Conservation (phyloP, 1,139 yeast genomes). For the Pichia norvegensis region DNA sequence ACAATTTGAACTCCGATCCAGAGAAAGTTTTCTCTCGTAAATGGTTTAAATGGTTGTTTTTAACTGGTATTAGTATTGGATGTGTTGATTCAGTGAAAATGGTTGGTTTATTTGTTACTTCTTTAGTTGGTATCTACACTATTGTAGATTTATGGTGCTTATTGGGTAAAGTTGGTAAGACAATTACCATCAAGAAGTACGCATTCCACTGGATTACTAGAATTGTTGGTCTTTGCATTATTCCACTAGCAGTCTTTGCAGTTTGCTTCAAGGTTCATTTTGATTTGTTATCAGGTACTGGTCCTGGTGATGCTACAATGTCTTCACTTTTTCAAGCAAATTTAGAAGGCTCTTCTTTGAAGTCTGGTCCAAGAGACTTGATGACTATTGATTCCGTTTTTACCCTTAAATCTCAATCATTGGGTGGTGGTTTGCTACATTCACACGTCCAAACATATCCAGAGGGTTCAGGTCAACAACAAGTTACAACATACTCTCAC, state of each 20-base stretch:
- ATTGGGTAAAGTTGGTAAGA: conserved; percentile 44
- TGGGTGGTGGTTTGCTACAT: conserved; percentile 87
- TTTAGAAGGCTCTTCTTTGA: conserved; percentile 69
- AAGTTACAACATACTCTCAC: conserved; percentile 89
- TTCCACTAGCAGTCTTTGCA: conserved; percentile 58
- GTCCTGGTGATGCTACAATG: conserved; percentile 97
- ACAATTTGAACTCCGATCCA: conserved; percentile 54
- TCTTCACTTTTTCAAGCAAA: conserved; percentile 95
- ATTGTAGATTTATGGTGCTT: conserved; percentile 64
- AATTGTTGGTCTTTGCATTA: conserved; percentile 47
- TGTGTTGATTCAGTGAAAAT: conserved; percentile 77
- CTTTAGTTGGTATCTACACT: conserved; percentile 70
- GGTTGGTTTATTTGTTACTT: conserved; percentile 75
- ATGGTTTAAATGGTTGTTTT: conserved; percentile 92
- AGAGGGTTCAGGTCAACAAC: conserved; percentile 94
- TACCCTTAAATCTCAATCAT: conserved; percentile 83
- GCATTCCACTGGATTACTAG: conserved; percentile 60
- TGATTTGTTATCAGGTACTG: conserved; percentile 61
- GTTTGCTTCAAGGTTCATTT: conserved; percentile 67
- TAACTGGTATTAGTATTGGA: conserved; percentile 70
- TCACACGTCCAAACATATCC: conserved; percentile 93
- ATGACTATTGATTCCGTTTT: conserved; percentile 69
- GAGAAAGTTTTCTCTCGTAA: conserved; percentile 50
- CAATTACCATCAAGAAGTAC: conserved; percentile 44
- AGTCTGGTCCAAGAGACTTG: conserved; percentile 83